Conservation (phyloP, 495 filamentous ascomycete genomes). For the Penicillium salamii region DNA sequence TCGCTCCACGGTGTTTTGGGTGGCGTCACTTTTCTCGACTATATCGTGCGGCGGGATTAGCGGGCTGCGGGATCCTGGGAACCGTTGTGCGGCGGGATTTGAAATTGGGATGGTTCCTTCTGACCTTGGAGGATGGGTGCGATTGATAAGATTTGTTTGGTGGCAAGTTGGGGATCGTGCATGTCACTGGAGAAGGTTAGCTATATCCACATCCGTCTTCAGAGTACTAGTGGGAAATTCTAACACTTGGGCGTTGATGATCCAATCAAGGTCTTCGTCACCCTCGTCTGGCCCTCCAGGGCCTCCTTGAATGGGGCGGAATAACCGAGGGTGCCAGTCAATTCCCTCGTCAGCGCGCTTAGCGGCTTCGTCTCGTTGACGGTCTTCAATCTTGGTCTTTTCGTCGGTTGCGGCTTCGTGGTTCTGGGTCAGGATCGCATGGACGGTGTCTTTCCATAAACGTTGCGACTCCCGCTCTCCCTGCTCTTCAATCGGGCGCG, state of each 20-base stretch:
- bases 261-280: slow-evolving; percentile 89
- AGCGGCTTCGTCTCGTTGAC: slow-evolving; percentile 84
- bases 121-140: slow-evolving; percentile 83
- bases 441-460: slow-evolving; percentile 76
- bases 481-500: slow-evolving; percentile 80
- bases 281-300: slow-evolving; percentile 74
- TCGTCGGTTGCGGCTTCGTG: slow-evolving; percentile 91
- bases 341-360: slow-evolving; percentile 74
- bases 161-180: slow-evolving; percentile 66
- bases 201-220: neutral
- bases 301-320: slow-evolving; percentile 71
- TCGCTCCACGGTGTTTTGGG: slow-evolving; percentile 33
- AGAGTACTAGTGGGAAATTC: slow-evolving; percentile 19
- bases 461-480: slow-evolving; percentile 85
- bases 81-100: slow-evolving; percentile 38
- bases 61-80: slow-evolving; percentile 10
- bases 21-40: slow-evolving; percentile 9
- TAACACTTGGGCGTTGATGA: slow-evolving; percentile 86
- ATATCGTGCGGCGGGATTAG: slow-evolving; percentile 23
- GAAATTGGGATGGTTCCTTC: slow-evolving; percentile 34
- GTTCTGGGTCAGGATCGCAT: slow-evolving; percentile 77
- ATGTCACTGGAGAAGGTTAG: slow-evolving; percentile 53
- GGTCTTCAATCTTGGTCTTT: slow-evolving; percentile 91
- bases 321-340: slow-evolving; percentile 87
- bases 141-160: slow-evolving; percentile 81